Base-by-base conservation (phyloP, 2,329 filamentous ascomycete genomes). In the Paecilomyces sp. region DNA sequence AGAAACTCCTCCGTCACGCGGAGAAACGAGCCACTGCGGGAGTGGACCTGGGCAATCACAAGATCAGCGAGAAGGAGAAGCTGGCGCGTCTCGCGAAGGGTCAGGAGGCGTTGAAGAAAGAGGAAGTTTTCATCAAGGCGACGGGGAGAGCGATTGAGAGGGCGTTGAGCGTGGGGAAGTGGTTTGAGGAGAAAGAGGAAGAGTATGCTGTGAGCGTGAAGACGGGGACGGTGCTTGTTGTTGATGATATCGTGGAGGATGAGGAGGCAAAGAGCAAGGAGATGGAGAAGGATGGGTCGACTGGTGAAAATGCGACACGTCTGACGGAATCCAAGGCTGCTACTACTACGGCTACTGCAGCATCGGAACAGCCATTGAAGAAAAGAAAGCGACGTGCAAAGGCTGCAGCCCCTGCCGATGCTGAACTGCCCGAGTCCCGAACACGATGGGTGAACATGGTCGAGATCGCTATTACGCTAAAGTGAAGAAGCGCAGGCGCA, bases 121-220 rank as follows among this genome's bases (percentile, higher is more conserved):
- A 86, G 64, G 77, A 80, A 54, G 80, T 87, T 0, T 76, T 81
- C 62, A 66, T 87, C 30, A 87, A 86, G 68, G 85, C 81, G 4
- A 85, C 82, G 9, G 85, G 84, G 4, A 78, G 81, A 56, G 85
- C 85, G 41, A 85, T 87, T 63, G 75, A 80, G 59, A 80, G 82
- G 68, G 83, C 81, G 13, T 67, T 87, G 70, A 77, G 78, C 50
- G 65, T 87, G 25, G 84, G 77, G 1, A 68, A 80, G 56, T 84
- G 79, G 78, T 87, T 88, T 64, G 79, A 82, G 68, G 77, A 80
- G 59, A 77, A 82, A 63, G 76, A 73, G 51, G 76, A 78, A 57
- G 71, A 75, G 61, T 86, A 79, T 68, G 68, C 66, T 6, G 82
- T 86, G 3, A 74, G 72, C 55, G 72, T 87, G 47, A 78, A 77